Evolutionary conservation across 192 early-diverging fungal species (phyloP), one percentile per base, ranked within the genome.

Genomic region (Linnemannia elongata): DNA sequence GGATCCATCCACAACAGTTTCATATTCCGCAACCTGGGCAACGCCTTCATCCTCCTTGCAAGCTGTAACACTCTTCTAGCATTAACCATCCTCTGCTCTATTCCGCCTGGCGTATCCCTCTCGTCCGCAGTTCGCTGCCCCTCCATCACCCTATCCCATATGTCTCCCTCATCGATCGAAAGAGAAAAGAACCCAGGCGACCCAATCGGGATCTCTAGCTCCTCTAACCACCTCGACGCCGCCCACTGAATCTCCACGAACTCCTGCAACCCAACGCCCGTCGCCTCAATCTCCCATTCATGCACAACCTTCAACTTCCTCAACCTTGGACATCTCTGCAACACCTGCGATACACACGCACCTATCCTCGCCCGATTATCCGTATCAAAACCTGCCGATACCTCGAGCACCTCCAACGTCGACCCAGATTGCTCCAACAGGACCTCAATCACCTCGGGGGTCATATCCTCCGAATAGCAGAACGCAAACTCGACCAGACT

Each of bases 241-340:
- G 60, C 60, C 60, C 60, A 66, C 2, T 33, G 60, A 8, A 13
- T 15, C 4, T 12, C 27, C 60, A 66, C 60, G 0, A 66, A 13
- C 12, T 66, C 60, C 60, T 33, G 27, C 10, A 66, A 30, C 12
- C 12, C 12, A 66, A 66, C 24, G 2, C 60, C 60, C 10, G 60
- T 66, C 60, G 60, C 60, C 8, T 66, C 60, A 15, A 66, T 66
- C 60, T 66, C 60, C 60, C 60, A 66, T 12, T 66, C 60, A 66
- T 66, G 60, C 27, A 66, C 60, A 66, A 66, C 12, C 60, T 33
- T 66, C 60, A 66, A 33, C 13, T 30, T 66, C 60, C 60, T 66
- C 30, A 66, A 66, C 12, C 27, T 66, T 30, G 60, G 60, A 33
- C 60, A 66, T 30, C 27, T 27, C 60, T 15, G n/a, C 60, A 66